Evolutionary conservation across 139 green algal genomes (phyloP), one percentile per base, ranked within the genome.

Genomic region (Chlamydomonas urium): DNA sequence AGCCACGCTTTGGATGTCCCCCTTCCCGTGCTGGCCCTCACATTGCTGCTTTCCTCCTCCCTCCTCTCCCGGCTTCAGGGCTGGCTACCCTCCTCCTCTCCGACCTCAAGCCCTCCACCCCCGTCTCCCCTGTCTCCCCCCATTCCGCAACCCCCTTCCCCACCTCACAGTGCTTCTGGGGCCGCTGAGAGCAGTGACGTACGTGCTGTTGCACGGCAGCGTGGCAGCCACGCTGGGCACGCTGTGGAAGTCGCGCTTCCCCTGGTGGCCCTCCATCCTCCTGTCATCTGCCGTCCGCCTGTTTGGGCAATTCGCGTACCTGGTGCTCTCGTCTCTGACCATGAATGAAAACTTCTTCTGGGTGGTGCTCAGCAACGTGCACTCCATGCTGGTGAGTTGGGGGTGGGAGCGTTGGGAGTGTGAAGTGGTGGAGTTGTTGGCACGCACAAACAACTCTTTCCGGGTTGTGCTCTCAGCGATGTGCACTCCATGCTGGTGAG

Each of bases 361-460:
- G 23, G 68, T 94, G 10, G 69, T 93, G 69, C 65, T 93, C 23
- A 78, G 53, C 37, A 93, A 92, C 65, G 76, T 90, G 1, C 85
- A 92, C 73, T 72, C 81, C 37, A 71, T 93, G 72, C 81, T 96
- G 73, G 88, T 93, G 66, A 66, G 78, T n/a, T n/a, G n/a, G n/a
- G n/a, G n/a, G n/a, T n/a, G n/a, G n/a, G n/a, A n/a, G n/a, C n/a
- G n/a, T n/a, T n/a, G n/a, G n/a, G n/a, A n/a, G n/a, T n/a, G n/a
- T n/a, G n/a, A n/a, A n/a, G n/a, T n/a, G n/a, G n/a, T n/a, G n/a
- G n/a, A n/a, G n/a, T n/a, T n/a, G n/a, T n/a, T n/a, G n/a, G n/a
- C n/a, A n/a, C n/a, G n/a, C n/a, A n/a, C n/a, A n/a, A n/a, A 95
- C 50, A 91, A 95, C 82, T 72, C 94, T 61, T 86, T 90, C 38